A percentile compares a stretch with the other conserved stretches of the same genome.
phyloP scores from a whole-genome alignment of 768 basidiomycete genomes.

The Lactarius vividus region DNA sequence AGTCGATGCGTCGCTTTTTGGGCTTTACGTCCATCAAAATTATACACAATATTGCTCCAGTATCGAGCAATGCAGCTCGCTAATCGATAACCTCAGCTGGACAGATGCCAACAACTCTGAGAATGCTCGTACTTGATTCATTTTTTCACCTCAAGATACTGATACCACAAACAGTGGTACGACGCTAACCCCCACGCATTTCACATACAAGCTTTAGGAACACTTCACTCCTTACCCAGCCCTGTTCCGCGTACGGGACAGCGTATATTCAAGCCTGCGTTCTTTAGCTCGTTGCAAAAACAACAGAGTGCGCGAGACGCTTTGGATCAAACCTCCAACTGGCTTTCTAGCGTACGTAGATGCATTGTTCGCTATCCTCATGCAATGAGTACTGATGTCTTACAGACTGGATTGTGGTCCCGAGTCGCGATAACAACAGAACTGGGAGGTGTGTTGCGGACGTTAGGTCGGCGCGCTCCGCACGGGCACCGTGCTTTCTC shows the following conservation, averaged over 20 bases:
- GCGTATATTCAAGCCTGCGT: constrained; percentile 83
- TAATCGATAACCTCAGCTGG: constrained; percentile 77
- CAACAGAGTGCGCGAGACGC: constrained; percentile 61
- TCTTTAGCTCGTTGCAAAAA: constrained; percentile 62
- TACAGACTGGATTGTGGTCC: constrained; percentile 20
- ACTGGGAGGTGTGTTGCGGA: constrained; percentile 20
- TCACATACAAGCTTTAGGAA: constrained; percentile 75
- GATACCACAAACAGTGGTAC: constrained; percentile 46
- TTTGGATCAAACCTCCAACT: constrained; percentile 53
- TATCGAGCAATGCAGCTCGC: constrained; percentile 66
- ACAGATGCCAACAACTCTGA: constrained; percentile 67
- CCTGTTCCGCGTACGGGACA: constrained; percentile 80
- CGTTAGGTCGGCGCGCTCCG: constrained; percentile 8
- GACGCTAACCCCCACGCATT: constrained; percentile 82
- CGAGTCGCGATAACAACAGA: constrained; percentile 17
- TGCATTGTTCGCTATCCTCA: not conserved
- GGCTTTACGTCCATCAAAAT: constrained; percentile 92
- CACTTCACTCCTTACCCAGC: constrained; percentile 81
- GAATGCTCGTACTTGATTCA: constrained; percentile 34
- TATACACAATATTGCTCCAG: constrained; percentile 81
- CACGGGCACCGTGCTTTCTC: constrained; percentile 22
- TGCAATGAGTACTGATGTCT: not conserved
- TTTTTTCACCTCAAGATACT: not conserved
- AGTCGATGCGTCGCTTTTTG: constrained; percentile 86
- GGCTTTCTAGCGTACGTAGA: constrained; percentile 45